phyloP scores from a whole-genome alignment of 179 eudicot species.

The Sideroxylon spinosum region DNA sequence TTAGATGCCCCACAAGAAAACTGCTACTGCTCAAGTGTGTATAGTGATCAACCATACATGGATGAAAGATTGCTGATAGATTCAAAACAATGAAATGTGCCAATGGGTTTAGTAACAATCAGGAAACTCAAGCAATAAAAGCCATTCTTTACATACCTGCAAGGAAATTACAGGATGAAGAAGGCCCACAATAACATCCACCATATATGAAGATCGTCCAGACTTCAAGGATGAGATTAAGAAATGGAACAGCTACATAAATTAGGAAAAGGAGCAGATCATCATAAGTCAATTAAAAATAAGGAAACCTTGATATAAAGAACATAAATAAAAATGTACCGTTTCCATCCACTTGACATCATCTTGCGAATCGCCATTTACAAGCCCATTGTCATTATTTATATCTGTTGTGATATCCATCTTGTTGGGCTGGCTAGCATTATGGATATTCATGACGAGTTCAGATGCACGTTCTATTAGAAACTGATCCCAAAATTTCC shows the following conservation, averaged over 20 bases:
- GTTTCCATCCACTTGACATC: constrained; percentile 99
- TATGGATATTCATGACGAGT: constrained; percentile 59
- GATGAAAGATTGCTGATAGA: not conserved
- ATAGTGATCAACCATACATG: not conserved
- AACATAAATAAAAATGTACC: constrained; percentile 38
- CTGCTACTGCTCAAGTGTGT: not conserved
- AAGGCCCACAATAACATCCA: constrained; percentile 75
- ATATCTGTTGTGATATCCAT: constrained; percentile 40
- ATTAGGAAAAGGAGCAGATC: constrained; percentile 18
- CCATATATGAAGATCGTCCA: constrained; percentile 77
- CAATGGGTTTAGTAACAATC: not conserved
- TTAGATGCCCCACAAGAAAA: not conserved
- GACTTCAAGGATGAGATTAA: constrained; percentile 86
- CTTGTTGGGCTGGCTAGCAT: constrained; percentile 47
- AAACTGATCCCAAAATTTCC: constrained; percentile 52
- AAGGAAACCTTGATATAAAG: constrained; percentile 12
- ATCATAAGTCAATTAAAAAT: constrained; percentile 2
- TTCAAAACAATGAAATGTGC: not conserved
- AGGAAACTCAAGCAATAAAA: not conserved
- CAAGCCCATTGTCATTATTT: constrained; percentile 38
- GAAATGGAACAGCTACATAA: constrained; percentile 81
- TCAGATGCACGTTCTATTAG: constrained; percentile 67
- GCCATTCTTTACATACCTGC: constrained; percentile 49
- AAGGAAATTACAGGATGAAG: constrained; percentile 88
- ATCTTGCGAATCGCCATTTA: constrained; percentile 53